These are phyloP conservation scores for Botrytis medusae DNA, from an alignment of 2,329 filamentous ascomycete species.

Conservation along the genomic window DNA sequence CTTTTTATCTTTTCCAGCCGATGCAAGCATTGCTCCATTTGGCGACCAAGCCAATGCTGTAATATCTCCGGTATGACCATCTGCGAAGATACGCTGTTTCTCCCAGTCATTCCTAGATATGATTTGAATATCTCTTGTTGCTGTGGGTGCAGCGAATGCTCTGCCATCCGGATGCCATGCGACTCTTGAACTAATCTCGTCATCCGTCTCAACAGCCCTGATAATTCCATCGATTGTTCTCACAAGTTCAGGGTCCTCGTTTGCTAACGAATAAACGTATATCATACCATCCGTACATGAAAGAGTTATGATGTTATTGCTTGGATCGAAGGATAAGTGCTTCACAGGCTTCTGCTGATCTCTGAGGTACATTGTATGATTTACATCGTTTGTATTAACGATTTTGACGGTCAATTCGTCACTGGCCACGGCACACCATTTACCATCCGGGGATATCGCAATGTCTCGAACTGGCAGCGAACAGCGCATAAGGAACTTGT, in stretches of 20 bases:
- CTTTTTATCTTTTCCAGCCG: constrained; percentile 66
- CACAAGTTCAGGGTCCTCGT: constrained; percentile 77
- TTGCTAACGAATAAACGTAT: constrained; percentile 82
- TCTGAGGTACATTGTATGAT: constrained; percentile 71
- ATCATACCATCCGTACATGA: constrained; percentile 87
- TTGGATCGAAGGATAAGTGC: constrained; percentile 84
- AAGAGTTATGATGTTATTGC: constrained; percentile 70
- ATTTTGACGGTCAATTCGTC: constrained; percentile 92
- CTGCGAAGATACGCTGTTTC: constrained; percentile 74
- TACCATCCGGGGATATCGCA: constrained; percentile 73
- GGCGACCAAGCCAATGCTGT: constrained; percentile 91
- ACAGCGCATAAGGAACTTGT: constrained; percentile 78
- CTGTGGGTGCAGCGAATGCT: constrained; percentile 82
- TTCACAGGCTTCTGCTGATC: constrained; percentile 88
- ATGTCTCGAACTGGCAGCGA: constrained; percentile 87
- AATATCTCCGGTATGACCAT: constrained; percentile 79
- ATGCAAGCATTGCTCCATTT: constrained; percentile 84
- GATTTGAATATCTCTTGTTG: constrained; percentile 79
- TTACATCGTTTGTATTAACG: constrained; percentile 78
- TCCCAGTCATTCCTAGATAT: constrained; percentile 90
- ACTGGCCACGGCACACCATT: constrained; percentile 94
- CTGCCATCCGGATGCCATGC: constrained; percentile 94
- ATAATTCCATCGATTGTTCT: constrained; percentile 86
- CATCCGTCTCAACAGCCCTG: constrained; percentile 71
- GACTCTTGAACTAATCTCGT: constrained; percentile 70